A percentile compares a stretch with the other conserved stretches of the same genome.
phyloP scores from a whole-genome alignment of 345 rosid species.

The Microthlaspi erraticum region DNA sequence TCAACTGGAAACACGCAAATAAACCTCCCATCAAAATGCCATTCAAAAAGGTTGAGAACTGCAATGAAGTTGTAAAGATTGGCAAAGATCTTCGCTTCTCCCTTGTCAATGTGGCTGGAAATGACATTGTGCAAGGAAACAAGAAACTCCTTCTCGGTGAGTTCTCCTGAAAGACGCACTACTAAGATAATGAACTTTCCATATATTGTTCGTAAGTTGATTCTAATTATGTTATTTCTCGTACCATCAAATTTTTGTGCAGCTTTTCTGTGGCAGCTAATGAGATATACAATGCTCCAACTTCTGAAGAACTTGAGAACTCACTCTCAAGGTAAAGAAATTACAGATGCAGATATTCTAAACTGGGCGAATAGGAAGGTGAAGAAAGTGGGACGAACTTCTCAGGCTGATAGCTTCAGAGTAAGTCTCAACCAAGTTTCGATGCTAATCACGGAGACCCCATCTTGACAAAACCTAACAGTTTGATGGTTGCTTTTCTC shows the following conservation, averaged over 20 bases:
- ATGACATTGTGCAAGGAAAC: slow-evolving; percentile 60
- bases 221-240: slow-evolving; percentile 21
- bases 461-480: slow-evolving; percentile 25
- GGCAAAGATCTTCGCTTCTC: slow-evolving; percentile 60
- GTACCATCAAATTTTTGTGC: slow-evolving; percentile 37
- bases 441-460: slow-evolving; percentile 5
- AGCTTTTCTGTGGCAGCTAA: slow-evolving; percentile 95
- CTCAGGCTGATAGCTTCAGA: slow-evolving; percentile 92
- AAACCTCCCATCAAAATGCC: slow-evolving; percentile 51
- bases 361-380: slow-evolving; percentile 92
- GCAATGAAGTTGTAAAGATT: slow-evolving; percentile 49
- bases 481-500: slow-evolving; percentile 29
- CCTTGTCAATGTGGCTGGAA: slow-evolving; percentile 97
- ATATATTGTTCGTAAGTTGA: slow-evolving; percentile 3
- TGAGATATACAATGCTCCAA: slow-evolving; percentile 97
- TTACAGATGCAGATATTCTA: slow-evolving; percentile 84
- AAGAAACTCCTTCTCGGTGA: slow-evolving; percentile 50
- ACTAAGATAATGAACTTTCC: slow-evolving; percentile 14
- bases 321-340: slow-evolving; percentile 92
- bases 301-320: slow-evolving; percentile 88
- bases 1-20: slow-evolving; percentile 49
- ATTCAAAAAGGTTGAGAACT: slow-evolving; percentile 49
- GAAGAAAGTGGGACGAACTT: slow-evolving; percentile 68
- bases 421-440: slow-evolving; percentile 47
- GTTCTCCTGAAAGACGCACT: slow-evolving; percentile 18